Percentiles rank a stretch among this genome's conserved stretches.
phyloP scores from a whole-genome alignment of 768 basidiomycete species.

The Lentinula boryana region DNA sequence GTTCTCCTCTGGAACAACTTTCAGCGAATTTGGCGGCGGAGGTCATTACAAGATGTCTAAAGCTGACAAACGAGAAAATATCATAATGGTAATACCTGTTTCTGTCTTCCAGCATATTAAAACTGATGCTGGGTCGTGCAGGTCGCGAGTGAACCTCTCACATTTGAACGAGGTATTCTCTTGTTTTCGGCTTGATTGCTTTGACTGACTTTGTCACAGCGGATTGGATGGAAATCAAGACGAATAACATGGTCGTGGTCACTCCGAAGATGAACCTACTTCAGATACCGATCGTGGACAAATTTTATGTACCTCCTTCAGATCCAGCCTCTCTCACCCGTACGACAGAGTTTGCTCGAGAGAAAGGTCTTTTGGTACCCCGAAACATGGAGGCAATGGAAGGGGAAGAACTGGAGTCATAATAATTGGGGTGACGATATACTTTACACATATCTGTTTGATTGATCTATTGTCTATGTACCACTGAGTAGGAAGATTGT shows the following conservation, averaged over 20 bases:
- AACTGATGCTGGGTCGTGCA: conserved; percentile 18
- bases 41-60: conserved; percentile 83
- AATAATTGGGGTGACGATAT: neutral
- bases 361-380: conserved; percentile 57
- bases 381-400: neutral
- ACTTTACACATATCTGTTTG: too few relatives aligned
- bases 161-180: conserved; percentile 82
- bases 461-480: too few relatives aligned
- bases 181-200: neutral
- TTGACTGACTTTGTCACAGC: conserved; percentile 33
- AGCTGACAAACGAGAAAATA: conserved; percentile 91
- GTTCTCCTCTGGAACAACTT: conserved; percentile 75
- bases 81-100: conserved; percentile 66
- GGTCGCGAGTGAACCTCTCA: conserved; percentile 91
- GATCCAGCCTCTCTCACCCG: conserved; percentile 68
- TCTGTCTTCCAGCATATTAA: neutral
- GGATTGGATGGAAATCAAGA: conserved; percentile 99
- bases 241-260: conserved; percentile 92
- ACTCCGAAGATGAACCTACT: conserved; percentile 94
- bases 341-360: conserved; percentile 78
- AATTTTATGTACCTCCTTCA: conserved; percentile 85
- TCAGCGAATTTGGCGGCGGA: conserved; percentile 7
- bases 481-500: neutral
- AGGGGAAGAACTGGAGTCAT: neutral
- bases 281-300: conserved; percentile 91